phyloP scores from a whole-genome alignment of 148 eudicot genomes.

The Camellia japonica region DNA sequence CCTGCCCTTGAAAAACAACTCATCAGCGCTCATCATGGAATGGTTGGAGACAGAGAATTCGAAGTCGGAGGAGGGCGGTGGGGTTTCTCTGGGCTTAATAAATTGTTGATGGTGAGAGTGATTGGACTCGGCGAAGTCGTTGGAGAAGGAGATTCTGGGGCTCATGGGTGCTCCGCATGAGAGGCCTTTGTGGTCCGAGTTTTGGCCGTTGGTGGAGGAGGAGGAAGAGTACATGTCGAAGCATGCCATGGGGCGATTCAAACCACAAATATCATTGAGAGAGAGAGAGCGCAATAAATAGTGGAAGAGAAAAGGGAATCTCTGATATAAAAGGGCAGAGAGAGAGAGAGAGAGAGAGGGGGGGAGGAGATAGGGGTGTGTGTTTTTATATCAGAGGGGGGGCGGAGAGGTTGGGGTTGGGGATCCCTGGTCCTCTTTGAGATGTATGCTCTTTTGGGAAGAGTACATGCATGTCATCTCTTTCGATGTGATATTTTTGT shows the following conservation, averaged over 20 bases:
- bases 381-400: constrained; percentile 34
- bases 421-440: not conserved
- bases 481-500: constrained; percentile 31
- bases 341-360: no score
- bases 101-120: constrained; percentile 23
- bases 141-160: constrained; percentile 92
- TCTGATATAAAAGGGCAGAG: not conserved
- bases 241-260: constrained; percentile 52
- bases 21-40: constrained; percentile 76
- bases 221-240: constrained; percentile 52
- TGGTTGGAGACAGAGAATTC: constrained; percentile 63
- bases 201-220: constrained; percentile 20
- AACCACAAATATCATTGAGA: not conserved
- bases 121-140: constrained; percentile 73
- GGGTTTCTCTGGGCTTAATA: constrained; percentile 19
- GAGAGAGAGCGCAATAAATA: no score
- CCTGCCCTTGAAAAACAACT: constrained; percentile 70
- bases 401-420: not conserved
- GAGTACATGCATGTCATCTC: constrained; percentile 22
- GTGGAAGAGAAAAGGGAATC: not conserved
- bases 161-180: constrained; percentile 42
- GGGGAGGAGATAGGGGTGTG: not conserved
- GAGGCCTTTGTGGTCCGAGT: constrained; percentile 22
- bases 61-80: constrained; percentile 57
- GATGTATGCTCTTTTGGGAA: not conserved